Evolutionary conservation across 2,329 filamentous ascomycete species (phyloP).

Genomic region (Penicillium sp.): DNA sequence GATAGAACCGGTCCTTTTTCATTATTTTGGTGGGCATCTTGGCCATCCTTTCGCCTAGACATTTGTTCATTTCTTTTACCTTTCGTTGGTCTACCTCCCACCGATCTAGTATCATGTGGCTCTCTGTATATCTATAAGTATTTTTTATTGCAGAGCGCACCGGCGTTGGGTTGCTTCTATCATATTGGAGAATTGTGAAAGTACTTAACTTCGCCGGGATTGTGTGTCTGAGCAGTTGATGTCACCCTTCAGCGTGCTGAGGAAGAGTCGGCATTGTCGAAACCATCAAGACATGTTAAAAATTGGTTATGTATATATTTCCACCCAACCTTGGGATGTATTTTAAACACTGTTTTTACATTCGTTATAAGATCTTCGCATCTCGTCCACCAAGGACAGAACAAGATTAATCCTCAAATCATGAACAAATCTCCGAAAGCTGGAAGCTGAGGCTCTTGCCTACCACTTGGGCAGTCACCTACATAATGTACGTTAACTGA

Average conservation of each 20-base stretch:
- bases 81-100: neutral
- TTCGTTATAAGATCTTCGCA: too few species aligned
- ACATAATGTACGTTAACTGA: too few species aligned
- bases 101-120: neutral
- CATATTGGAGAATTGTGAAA: neutral
- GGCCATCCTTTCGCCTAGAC: conserved; percentile 1
- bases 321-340: too few species aligned
- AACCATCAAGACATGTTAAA: neutral
- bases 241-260: neutral
- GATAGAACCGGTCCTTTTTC: conserved; percentile 21
- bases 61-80: neutral
- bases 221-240: neutral
- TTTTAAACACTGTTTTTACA: too few species aligned
- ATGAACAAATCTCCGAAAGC: too few species aligned
- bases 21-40: neutral
- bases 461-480: too few species aligned
- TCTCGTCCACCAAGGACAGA: too few species aligned
- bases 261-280: neutral
- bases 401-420: too few species aligned
- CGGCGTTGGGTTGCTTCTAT: neutral
- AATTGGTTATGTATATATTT: too few species aligned
- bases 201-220: neutral
- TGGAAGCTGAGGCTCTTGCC: too few species aligned
- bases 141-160: neutral
- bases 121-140: neutral